Base-by-base conservation (phyloP, 306 rosid genomes). In the Benincasa hispida region DNA sequence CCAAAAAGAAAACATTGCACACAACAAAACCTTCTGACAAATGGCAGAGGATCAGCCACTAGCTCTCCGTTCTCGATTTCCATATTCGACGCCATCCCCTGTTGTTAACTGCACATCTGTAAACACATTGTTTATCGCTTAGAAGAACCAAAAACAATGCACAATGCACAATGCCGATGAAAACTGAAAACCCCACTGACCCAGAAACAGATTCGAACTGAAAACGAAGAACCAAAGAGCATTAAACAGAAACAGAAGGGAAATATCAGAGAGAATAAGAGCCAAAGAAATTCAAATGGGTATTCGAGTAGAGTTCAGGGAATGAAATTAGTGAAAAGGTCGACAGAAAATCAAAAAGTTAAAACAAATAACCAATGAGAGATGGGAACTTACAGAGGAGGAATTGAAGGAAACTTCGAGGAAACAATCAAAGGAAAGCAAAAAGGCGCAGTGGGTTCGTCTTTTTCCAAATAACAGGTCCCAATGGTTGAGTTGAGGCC, bases 21-120 rank as follows among this genome's bases (percentile, higher is more conserved):
- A 22, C 10, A 19, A 88, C 96, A 19, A 15, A 28, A 91, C 97
- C 87, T 84, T 84, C 97, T 79, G n/a, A 97, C 98, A 79, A 91
- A 91, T 13, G 93, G 81, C 65, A 91, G 81, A 81, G 85, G 68
- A 58, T 87, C 85, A 5, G 86, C 80, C 13, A 72, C 28, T 15
- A 69, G 51, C 47, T 65, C 67, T 59, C 28, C n/a, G 48, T 12
- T 4, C 30, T 75, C 87, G 2, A 65, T 19, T 6, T 82, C 89
- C 96, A 87, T 85, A 34, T 21, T 11, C 77, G 32, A 63, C 45
- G 47, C 25, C 72, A 35, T 65, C 17, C 72, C 72, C 8, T 18
- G 48, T 35, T 65, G 9, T 65, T 35, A 35, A 34, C 48, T 65
- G 21, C 72, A 65, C 18, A n/a, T 1, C 17, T 35, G 50, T 11